Evolutionary conservation across 257 asterid genomes (phyloP).

Genomic region (Solanum virginianum): DNA sequence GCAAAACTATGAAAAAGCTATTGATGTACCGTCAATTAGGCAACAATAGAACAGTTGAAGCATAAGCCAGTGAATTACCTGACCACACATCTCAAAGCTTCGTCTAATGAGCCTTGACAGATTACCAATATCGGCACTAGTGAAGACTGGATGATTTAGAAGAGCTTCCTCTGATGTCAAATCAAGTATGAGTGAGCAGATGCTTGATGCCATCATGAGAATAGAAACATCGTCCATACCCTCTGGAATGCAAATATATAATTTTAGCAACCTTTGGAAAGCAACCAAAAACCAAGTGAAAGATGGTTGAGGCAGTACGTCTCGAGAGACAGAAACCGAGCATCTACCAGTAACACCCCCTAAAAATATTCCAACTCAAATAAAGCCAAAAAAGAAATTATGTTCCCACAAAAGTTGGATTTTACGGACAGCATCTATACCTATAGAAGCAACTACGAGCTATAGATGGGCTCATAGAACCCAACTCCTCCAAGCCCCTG

Average conservation of each 20-base stretch:
- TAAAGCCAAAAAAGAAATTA: no score
- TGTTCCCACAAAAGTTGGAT: no score
- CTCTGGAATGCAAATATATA: slow-evolving; percentile 19
- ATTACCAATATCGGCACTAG: slow-evolving; percentile 19
- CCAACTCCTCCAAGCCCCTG: no score
- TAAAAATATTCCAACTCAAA: no score
- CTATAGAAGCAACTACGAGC: no score
- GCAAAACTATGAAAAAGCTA: neutral
- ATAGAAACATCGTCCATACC: slow-evolving; percentile 20
- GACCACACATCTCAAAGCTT: slow-evolving; percentile 33
- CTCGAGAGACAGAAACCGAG: neutral
- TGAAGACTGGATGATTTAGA: slow-evolving; percentile 38
- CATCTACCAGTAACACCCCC: neutral
- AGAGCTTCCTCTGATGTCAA: slow-evolving; percentile 71
- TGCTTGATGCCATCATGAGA: slow-evolving; percentile 74
- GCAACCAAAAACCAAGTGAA: neutral
- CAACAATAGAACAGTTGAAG: neutral
- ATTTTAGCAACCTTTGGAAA: neutral
- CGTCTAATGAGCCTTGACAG: slow-evolving; percentile 46
- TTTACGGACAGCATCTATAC: no score
- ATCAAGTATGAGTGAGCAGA: slow-evolving; percentile 59
- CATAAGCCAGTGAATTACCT: slow-evolving; percentile 19
- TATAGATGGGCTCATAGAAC: no score
- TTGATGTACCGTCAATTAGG: neutral
- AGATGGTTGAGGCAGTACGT: neutral